Conservation (phyloP, 331 rosid species). For the Malus hybrid region DNA sequence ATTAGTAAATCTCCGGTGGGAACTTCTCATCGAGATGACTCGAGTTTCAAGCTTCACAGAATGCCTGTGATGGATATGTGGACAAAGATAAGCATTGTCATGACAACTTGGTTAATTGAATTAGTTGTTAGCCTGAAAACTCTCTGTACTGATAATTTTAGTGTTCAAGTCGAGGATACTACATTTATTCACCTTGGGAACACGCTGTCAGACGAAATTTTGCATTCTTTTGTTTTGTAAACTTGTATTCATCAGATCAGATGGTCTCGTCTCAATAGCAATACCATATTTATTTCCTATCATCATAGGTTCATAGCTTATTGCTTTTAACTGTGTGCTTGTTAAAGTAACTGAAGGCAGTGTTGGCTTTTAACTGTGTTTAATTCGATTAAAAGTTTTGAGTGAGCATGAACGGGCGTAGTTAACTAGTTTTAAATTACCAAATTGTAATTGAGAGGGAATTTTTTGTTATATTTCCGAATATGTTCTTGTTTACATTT, state of each 20-base stretch:
- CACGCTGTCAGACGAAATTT: neutral
- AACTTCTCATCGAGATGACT: neutral
- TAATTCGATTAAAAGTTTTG: neutral
- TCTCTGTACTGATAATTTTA: neutral
- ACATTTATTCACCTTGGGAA: neutral
- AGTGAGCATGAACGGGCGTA: no score
- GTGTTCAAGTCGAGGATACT: neutral
- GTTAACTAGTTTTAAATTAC: neutral
- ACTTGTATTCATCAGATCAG: neutral
- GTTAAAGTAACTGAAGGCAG: neutral
- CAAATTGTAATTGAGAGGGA: neutral
- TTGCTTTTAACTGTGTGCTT: neutral
- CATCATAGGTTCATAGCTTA: neutral
- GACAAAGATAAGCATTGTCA: neutral
- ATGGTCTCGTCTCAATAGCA: neutral
- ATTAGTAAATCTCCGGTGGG: neutral
- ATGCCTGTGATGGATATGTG: neutral
- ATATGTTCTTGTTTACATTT: neutral
- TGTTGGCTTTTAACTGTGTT: neutral
- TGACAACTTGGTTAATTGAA: neutral
- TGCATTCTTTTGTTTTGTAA: neutral
- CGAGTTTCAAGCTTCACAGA: neutral
- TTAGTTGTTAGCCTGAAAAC: neutral
- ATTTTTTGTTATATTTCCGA: neutral
- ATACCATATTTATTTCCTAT: neutral